phyloP scores from a whole-genome alignment of 2,329 filamentous ascomycete genomes.

The Shiraia bambusicola region DNA sequence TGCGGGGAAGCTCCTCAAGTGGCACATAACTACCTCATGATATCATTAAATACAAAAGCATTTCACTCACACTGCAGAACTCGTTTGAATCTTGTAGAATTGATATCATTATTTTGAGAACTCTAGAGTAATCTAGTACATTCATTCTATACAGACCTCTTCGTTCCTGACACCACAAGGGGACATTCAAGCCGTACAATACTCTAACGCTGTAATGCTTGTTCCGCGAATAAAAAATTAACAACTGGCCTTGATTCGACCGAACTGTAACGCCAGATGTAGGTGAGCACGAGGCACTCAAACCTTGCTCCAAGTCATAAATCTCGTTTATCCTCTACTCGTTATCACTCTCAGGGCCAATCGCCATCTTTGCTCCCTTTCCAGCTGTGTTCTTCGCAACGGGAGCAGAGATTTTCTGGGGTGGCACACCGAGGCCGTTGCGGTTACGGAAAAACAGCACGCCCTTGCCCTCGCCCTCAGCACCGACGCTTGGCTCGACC shows the following conservation, averaged over 20 bases:
- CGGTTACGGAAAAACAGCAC: constrained; percentile 94
- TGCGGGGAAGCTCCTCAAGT: not conserved
- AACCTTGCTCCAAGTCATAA: constrained; percentile 21
- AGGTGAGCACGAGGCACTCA: constrained; percentile 2
- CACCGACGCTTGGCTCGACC: constrained; percentile 88
- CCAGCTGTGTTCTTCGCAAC: constrained; percentile 31
- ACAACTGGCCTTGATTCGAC: constrained; percentile 5
- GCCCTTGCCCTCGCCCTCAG: constrained; percentile 76
- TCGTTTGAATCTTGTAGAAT: not conserved
- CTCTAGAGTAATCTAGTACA: not conserved
- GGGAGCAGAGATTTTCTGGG: constrained; percentile 46
- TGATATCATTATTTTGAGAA: not conserved
- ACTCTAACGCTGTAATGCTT: constrained; percentile 17
- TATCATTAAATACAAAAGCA: too few relatives aligned
- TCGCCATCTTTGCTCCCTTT: constrained; percentile 40
- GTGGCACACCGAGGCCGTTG: constrained; percentile 75
- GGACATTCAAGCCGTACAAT: constrained; percentile 13
- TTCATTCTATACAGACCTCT: constrained; percentile 15
- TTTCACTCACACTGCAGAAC: not conserved
- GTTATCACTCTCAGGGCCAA: constrained; percentile 35
- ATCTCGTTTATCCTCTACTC: constrained; percentile 27
- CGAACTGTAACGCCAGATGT: constrained; percentile 23
- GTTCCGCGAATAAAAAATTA: constrained; percentile 14
- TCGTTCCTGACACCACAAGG: constrained; percentile 3
- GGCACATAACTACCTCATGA: too few relatives aligned